phyloP scores from a whole-genome alignment of 805 yeast species.

The Lipomyces anomalus region DNA sequence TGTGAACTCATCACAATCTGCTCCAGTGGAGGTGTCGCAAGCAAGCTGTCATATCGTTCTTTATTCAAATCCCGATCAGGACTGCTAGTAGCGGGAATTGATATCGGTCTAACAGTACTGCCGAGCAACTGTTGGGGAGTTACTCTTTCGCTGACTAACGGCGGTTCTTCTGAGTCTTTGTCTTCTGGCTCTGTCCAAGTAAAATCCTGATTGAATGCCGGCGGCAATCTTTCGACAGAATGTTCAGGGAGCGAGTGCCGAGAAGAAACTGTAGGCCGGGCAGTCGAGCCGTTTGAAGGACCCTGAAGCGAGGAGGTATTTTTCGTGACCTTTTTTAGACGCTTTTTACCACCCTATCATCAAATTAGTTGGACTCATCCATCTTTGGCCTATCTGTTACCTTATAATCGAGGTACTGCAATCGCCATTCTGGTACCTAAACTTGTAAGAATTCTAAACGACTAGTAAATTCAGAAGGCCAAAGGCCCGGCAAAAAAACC shows the following conservation, averaged over 20 bases:
- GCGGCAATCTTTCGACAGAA: conserved; percentile 4
- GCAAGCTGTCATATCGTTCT: conserved; percentile 16
- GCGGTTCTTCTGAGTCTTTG: background rate
- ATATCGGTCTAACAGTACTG: conserved; percentile 4
- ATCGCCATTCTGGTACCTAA: conserved; percentile 43
- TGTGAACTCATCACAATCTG: no score
- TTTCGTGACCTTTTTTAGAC: conserved; percentile 39
- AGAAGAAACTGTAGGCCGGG: conserved; percentile 2
- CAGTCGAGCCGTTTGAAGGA: conserved; percentile 2
- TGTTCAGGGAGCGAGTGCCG: conserved; percentile 1
- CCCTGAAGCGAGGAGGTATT: conserved; percentile 4
- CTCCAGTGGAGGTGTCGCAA: conserved; percentile 23
- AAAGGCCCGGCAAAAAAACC: background rate
- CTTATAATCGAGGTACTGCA: conserved; percentile 39
- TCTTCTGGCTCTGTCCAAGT: background rate
- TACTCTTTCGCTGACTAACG: conserved; percentile 7
- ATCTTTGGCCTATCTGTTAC: conserved; percentile 13
- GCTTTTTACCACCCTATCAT: conserved; percentile 46
- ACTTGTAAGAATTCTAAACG: background rate
- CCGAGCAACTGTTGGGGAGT: conserved; percentile 19
- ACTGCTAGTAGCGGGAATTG: conserved; percentile 6
- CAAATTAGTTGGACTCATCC: background rate
- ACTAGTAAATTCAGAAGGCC: background rate
- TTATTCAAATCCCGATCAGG: background rate
- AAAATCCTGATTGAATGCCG: no score